A percentile compares a stretch with the other conserved stretches of the same genome.
Evolutionary conservation across 108 stramenopile genomes (phyloP).

Genomic region (Skeletonema costatum): DNA sequence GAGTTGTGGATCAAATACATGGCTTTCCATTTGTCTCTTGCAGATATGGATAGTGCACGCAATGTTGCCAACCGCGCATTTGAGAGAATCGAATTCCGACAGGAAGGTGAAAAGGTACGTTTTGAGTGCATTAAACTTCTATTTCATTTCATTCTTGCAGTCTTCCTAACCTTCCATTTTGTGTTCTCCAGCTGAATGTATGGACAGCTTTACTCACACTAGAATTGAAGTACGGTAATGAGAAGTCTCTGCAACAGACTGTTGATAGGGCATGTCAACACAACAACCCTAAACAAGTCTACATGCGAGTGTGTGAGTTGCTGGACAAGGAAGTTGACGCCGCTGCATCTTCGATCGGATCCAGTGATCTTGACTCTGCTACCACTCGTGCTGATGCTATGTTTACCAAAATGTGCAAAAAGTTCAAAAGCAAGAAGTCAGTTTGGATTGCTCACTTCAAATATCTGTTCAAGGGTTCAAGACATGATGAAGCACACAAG

Average conservation of each 20-base stretch:
- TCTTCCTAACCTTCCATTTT: not conserved
- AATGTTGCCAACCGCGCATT: conserved; percentile 89
- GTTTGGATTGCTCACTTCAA: conserved; percentile 91
- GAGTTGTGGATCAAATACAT: conserved; percentile 96
- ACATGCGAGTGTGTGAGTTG: conserved; percentile 88
- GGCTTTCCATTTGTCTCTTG: conserved; percentile 93
- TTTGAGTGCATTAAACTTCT: not conserved
- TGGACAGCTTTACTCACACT: conserved; percentile 95
- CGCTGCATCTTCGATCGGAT: conserved; percentile 34
- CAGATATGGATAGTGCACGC: conserved; percentile 91
- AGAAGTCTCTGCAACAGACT: conserved; percentile 65
- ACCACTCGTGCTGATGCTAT: conserved; percentile 66
- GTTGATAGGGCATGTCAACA: conserved; percentile 88
- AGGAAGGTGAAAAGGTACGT: conserved; percentile 79
- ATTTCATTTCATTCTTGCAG: not conserved
- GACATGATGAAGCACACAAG: conserved; percentile 84
- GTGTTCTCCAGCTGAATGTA: conserved; percentile 76
- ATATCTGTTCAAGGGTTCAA: conserved; percentile 69
- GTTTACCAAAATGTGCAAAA: conserved; percentile 86
- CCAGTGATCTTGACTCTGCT: conserved; percentile 27
- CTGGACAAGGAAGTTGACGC: conserved; percentile 71
- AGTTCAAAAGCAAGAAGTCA: conserved; percentile 88
- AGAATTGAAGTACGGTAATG: conserved; percentile 91
- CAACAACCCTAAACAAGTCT: conserved; percentile 91
- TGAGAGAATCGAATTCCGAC: conserved; percentile 89